Evolutionary conservation across 2,329 filamentous ascomycete genomes (phyloP).

Genomic region (Geosmithia flava): DNA sequence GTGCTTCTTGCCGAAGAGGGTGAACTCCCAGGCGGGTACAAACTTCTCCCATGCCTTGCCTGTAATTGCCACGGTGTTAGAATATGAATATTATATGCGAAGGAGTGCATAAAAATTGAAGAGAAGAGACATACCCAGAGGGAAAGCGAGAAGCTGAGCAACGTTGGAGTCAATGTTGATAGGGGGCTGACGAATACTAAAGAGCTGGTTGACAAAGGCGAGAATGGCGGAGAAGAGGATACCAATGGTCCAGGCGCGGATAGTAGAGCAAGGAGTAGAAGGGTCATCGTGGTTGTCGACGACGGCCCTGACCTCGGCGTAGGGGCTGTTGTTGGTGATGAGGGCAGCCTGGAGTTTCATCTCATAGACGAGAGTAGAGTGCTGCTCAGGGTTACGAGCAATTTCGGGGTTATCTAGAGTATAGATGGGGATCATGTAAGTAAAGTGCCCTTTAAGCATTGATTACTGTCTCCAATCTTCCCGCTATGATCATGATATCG

Average conservation of each 20-base stretch:
- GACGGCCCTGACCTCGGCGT: slow-evolving; percentile 40
- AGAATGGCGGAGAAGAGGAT: slow-evolving; percentile 30
- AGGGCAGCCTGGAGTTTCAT: slow-evolving; percentile 40
- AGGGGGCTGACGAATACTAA: slow-evolving; percentile 37
- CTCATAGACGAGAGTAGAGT: slow-evolving; percentile 29
- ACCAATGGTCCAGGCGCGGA: slow-evolving; percentile 38
- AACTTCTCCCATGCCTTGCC: slow-evolving; percentile 17
- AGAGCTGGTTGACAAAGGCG: slow-evolving; percentile 39
- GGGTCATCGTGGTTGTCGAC: slow-evolving; percentile 42
- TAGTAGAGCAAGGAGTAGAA: slow-evolving; percentile 31
- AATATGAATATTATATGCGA: no score
- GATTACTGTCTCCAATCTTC: slow-evolving; percentile 12
- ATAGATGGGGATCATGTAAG: slow-evolving; percentile 9
- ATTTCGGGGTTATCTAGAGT: slow-evolving; percentile 13
- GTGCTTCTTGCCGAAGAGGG: slow-evolving; percentile 24
- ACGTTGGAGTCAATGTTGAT: slow-evolving; percentile 39
- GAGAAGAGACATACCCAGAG: slow-evolving; percentile 15
- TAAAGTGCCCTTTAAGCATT: slow-evolving; percentile 12
- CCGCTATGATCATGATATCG: slow-evolving; percentile 5
- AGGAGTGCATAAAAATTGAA: no score
- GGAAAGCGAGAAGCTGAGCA: slow-evolving; percentile 39
- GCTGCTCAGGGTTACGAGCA: slow-evolving; percentile 21
- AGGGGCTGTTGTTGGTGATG: slow-evolving; percentile 40
- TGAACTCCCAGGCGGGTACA: slow-evolving; percentile 16
- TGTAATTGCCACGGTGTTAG: background rate